Base-by-base conservation (phyloP, 345 rosid genomes). In the Rhodamnia rubescens region DNA sequence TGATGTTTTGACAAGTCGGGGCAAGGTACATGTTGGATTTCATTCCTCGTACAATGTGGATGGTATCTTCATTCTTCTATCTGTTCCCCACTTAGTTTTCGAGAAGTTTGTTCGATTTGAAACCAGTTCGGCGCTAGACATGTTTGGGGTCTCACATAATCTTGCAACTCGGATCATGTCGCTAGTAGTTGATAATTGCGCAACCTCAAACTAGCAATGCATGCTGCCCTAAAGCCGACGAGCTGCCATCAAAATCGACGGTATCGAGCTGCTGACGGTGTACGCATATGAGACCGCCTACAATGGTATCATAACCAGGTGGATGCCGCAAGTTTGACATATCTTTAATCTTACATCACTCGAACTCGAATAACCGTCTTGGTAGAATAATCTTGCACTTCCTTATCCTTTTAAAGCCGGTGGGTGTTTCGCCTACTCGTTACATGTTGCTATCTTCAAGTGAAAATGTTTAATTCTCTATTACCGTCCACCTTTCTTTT, bases 281-380 rank as follows among this genome's bases (percentile, higher is more conserved):
- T 11, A 16, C 22, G 8, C 0, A 4, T 1, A 2, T 32, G 22
- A 29, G 22, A 29, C 16, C 16, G 44, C 11, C 11, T 2, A 15
- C 36, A 15, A 7, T 1, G 3, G 20, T 16, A 64, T 16, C 75
- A 64, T 64, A 29, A 15, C 11, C 2, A 16, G 24, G 44, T 32
- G 4, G 75, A 64, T 4, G 12, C 44, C 8, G 6, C 44, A 32
- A 7, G 22, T 69, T 32, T 16, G 78, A 32, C 4, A 16, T 16
- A 18, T 8, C 3, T 29, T 15, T 64, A 32, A 29, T 7, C 13
- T 40, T 3, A 69, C 78, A 18, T 69, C 24, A 2, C 18, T 69
- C 47, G 16, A 18, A 32, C 47, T 16, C 36, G 78, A 20, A 69
- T 69, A 32, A 32, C 12, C 2, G 8, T 8, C 16, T 6, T 0